These are phyloP conservation scores for Chlamydomonas schloesseri DNA, from an alignment of 139 green algal species.

Conservation along the genomic window DNA sequence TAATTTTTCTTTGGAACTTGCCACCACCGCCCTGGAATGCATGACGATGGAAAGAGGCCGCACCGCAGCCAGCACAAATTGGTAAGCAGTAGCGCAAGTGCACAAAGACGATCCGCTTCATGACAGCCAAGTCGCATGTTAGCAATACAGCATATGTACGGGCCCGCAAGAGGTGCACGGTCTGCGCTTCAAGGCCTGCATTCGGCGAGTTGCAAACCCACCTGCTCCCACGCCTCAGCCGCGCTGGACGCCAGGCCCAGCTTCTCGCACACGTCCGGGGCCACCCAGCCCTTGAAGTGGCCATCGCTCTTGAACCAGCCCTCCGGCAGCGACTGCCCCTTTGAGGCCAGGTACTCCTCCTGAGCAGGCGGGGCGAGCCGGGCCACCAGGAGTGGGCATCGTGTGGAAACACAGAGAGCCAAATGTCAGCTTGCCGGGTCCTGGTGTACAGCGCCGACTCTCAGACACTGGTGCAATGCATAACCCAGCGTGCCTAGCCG, in stretches of 20 bases:
- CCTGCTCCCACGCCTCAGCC: conserved; percentile 62
- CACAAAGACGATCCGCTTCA: too few species aligned
- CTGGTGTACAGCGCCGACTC: background rate
- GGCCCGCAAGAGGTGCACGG: background rate
- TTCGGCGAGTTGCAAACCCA: conserved; percentile 43
- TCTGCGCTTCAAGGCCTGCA: background rate
- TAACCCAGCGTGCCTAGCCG: background rate
- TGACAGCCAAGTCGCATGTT: too few species aligned
- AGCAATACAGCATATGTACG: too few species aligned
- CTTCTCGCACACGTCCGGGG: conserved; percentile 32
- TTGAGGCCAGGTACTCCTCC: conserved; percentile 60
- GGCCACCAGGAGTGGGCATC: background rate
- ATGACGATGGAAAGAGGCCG: too few species aligned
- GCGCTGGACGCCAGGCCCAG: conserved; percentile 56
- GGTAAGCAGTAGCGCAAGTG: too few species aligned
- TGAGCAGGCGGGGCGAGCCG: conserved; percentile 8
- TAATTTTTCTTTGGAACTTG: too few species aligned
- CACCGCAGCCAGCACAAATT: too few species aligned
- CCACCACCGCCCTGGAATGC: too few species aligned
- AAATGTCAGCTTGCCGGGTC: too few species aligned
- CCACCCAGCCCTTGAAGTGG: conserved; percentile 31
- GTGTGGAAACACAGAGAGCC: background rate
- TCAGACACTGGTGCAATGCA: background rate
- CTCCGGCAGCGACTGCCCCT: conserved; percentile 34
- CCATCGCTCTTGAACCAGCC: conserved; percentile 33